Conservation (phyloP, 2,329 filamentous ascomycete species). For the Apiospora sp. region DNA sequence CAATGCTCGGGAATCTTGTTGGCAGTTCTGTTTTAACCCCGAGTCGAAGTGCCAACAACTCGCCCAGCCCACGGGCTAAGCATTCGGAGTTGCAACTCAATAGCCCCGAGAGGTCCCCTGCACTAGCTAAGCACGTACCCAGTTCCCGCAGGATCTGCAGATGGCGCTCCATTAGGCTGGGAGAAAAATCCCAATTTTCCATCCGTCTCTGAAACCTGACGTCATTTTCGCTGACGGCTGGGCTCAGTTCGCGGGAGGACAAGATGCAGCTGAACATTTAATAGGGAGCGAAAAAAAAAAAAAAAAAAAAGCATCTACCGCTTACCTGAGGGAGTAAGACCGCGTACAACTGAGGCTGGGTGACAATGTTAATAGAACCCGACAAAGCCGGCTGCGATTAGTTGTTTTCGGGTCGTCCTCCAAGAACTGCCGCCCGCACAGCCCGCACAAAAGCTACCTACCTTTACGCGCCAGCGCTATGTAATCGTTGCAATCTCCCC, state of each 20-base stretch:
- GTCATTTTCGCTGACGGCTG: background rate
- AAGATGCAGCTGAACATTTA: background rate
- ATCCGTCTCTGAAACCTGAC: background rate
- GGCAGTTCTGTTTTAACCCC: background rate
- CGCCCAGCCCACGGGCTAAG: background rate
- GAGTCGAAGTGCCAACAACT: background rate
- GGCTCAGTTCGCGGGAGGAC: background rate
- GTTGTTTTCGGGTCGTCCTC: background rate
- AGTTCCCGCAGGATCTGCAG: conserved; percentile 18
- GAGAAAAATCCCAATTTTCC: background rate
- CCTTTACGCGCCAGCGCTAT: background rate
- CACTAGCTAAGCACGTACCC: background rate
- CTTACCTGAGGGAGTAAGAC: too few relatives aligned
- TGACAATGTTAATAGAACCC: background rate
- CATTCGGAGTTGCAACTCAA: conserved; percentile 8
- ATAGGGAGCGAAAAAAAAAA: background rate
- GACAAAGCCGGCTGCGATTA: background rate
- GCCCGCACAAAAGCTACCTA: background rate
- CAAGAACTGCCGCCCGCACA: background rate
- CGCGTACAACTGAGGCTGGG: too few relatives aligned
- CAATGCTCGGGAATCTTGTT: background rate
- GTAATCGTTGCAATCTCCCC: conserved; percentile 20
- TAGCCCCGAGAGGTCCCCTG: conserved; percentile 8
- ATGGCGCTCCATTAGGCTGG: background rate
- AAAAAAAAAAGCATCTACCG: background rate